Evolutionary conservation across 345 rosid genomes (phyloP).

Genomic region (Populus tremula): DNA sequence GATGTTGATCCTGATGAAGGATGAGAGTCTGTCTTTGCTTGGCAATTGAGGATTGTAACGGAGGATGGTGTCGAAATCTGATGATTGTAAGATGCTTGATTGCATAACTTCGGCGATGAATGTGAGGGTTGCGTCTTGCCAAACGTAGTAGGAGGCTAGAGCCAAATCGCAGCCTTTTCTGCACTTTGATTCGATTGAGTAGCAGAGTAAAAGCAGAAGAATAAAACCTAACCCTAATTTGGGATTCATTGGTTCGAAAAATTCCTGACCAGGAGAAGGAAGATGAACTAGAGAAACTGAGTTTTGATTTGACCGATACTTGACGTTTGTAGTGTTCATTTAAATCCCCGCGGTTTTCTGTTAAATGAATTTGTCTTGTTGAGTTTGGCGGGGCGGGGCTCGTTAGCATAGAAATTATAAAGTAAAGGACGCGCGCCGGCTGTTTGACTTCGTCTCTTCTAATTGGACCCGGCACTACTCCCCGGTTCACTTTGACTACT

Average conservation of each 20-base stretch:
- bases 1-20: conserved; percentile 38
- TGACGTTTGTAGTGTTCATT: background rate
- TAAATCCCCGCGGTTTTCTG: conserved; percentile 2
- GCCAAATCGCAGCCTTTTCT: conserved; percentile 39
- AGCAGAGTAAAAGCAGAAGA: conserved; percentile 4
- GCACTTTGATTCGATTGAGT: conserved; percentile 10
- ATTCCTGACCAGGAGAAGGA: background rate
- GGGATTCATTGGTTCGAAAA: conserved; percentile 5
- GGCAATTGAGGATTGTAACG: conserved; percentile 34
- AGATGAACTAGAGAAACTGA: background rate
- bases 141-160: conserved; percentile 65
- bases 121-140: conserved; percentile 35
- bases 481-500: too few relatives aligned
- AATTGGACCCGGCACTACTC: too few relatives aligned
- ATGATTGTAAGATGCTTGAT: conserved; percentile 11
- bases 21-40: conserved; percentile 37
- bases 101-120: conserved; percentile 37
- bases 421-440: too few relatives aligned
- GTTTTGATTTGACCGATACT: background rate
- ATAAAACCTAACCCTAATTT: background rate
- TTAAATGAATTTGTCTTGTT: background rate
- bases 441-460: too few relatives aligned
- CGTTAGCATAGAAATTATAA: too few relatives aligned
- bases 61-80: conserved; percentile 20
- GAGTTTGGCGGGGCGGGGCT: too few relatives aligned